Conservation (phyloP, 768 basidiomycete species). For the Clitopilus hobsonii region DNA sequence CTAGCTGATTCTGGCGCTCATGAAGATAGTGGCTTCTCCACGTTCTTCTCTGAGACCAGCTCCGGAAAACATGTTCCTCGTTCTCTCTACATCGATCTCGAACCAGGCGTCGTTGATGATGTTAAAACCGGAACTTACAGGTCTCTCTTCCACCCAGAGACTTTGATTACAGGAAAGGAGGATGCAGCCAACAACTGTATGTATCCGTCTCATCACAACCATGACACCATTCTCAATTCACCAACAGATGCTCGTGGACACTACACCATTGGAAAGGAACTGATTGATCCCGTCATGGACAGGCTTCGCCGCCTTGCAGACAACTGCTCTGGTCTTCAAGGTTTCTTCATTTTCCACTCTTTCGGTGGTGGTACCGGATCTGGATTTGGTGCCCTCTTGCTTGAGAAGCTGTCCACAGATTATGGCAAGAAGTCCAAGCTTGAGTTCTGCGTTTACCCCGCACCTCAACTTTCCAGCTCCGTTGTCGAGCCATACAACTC, state of each 20-base stretch:
- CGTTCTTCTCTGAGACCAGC: conserved; percentile 98
- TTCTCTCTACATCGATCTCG: conserved; percentile 94
- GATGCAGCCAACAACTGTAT: conserved; percentile 99
- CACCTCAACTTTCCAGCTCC: conserved; percentile 89
- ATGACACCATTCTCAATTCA: neutral
- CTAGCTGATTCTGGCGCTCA: conserved; percentile 69
- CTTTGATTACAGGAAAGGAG: conserved; percentile 97
- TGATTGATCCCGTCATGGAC: conserved; percentile 96
- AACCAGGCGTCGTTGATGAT: conserved; percentile 97
- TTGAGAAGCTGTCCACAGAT: conserved; percentile 95
- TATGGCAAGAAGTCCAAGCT: conserved; percentile 99
- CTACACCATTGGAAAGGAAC: conserved; percentile 98
- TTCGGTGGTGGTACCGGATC: conserved; percentile 99
- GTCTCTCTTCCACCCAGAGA: conserved; percentile 98
- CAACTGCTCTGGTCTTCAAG: conserved; percentile 97
- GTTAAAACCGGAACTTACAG: conserved; percentile 94
- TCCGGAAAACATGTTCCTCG: conserved; percentile 97
- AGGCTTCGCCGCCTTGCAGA: conserved; percentile 95
- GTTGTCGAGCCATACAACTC: conserved; percentile 99
- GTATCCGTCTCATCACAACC: conserved; percentile 9
- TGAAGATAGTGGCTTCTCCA: conserved; percentile 91
- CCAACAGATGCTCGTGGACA: conserved; percentile 91
- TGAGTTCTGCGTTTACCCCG: conserved; percentile 97
- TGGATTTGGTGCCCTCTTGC: conserved; percentile 95
- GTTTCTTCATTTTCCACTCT: conserved; percentile 99